These are phyloP conservation scores for Fusarium sp. DNA, from an alignment of 2,329 filamentous ascomycete genomes.

Conservation along the genomic window DNA sequence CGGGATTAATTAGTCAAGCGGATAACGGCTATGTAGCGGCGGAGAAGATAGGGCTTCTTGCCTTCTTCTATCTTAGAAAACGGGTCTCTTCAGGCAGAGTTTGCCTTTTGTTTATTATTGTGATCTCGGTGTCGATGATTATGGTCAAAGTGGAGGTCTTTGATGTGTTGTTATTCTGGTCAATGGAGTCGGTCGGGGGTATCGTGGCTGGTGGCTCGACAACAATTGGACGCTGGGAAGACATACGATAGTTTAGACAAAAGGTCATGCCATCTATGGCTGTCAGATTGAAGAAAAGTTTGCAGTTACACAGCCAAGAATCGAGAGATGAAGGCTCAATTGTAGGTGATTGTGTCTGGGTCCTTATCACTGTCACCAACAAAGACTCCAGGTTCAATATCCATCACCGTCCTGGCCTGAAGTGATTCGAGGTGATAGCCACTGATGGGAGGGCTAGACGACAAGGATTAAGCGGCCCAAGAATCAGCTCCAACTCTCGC, in stretches of 20 bases:
- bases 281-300: not conserved
- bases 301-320: not conserved
- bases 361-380: constrained; percentile 25
- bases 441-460: constrained; percentile 34
- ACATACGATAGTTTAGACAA: not conserved
- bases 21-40: constrained; percentile 12
- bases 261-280: not conserved
- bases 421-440: constrained; percentile 36
- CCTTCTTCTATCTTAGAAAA: constrained; percentile 6
- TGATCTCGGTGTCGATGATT: constrained; percentile 7
- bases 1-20: constrained; percentile 29
- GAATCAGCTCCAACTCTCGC: constrained; percentile 10
- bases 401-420: constrained; percentile 40
- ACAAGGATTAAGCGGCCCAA: constrained; percentile 27
- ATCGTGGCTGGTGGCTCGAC: constrained; percentile 34
- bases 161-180: constrained; percentile 26
- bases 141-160: constrained; percentile 9
- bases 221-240: constrained; percentile 10
- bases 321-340: constrained; percentile 1
- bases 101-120: constrained; percentile 25
- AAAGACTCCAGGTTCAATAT: constrained; percentile 24
- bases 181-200: constrained; percentile 22
- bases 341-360: not conserved
- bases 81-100: constrained; percentile 2
- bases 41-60: constrained; percentile 9